These are phyloP conservation scores for Trichoderma citrinoviride DNA, from an alignment of 2,329 filamentous ascomycete genomes.

Conservation along the genomic window DNA sequence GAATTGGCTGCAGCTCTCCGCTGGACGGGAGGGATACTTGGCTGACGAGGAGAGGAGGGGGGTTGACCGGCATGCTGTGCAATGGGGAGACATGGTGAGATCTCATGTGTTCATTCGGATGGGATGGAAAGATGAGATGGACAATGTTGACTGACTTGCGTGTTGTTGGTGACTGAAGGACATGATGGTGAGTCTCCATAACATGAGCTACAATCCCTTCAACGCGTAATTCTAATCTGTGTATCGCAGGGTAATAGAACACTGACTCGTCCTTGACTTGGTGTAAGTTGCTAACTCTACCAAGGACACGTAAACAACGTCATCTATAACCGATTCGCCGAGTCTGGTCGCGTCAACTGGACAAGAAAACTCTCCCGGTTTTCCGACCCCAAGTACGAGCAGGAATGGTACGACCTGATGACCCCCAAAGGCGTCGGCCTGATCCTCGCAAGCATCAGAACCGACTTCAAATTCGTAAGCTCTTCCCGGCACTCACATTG, in stretches of 20 bases:
- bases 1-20: constrained; percentile 69
- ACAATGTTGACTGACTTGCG: background rate
- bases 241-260: background rate
- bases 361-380: constrained; percentile 64
- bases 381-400: constrained; percentile 55
- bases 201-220: background rate
- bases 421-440: constrained; percentile 65
- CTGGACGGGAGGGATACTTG: constrained; percentile 73
- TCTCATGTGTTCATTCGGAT: constrained; percentile 51
- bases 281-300: background rate
- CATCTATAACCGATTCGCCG: constrained; percentile 78
- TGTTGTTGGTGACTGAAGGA: background rate
- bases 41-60: constrained; percentile 58
- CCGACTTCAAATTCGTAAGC: constrained; percentile 83
- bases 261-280: background rate
- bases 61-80: constrained; percentile 64
- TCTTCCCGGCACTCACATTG: background rate
- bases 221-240: background rate
- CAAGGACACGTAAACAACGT: constrained; percentile 78
- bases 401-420: constrained; percentile 68
- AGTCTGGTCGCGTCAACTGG: constrained; percentile 79
- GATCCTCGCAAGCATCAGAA: constrained; percentile 75
- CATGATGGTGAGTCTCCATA: background rate
- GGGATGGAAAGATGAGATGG: background rate
- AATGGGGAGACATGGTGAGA: constrained; percentile 85